Base-by-base conservation (phyloP, 176 grass and related monocot species). In the Oryza coarctata region DNA sequence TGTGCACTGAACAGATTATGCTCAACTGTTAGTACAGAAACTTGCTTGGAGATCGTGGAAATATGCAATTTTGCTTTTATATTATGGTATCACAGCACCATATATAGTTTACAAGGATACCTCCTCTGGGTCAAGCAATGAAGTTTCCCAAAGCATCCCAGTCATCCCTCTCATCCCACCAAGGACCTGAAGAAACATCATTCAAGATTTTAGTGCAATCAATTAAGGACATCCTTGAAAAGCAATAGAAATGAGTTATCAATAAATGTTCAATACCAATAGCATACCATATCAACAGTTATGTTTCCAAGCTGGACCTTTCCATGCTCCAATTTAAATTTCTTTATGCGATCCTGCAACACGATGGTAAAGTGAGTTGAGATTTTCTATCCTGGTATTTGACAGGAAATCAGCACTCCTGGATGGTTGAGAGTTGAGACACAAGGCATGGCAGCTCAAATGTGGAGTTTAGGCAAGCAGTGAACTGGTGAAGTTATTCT, bases 81-180 rank as follows among this genome's bases (percentile, higher is more conserved):
- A 43, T 18, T 77, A 75, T 29, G 29, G 7, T 41, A 77, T 9
- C 33, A 77, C 65, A 65, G 32, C 39, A 86, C 30, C 36, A 58
- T 33, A 33, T 33, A 33, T 43, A 78, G 65, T 80, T 73, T 38
- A 12, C 2, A 83, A 85, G 52, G 45, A 76, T 84, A 99, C 96
- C 96, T 99, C 96, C n/a, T 99, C 96, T 15, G 96, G 85, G 72
- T 99, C 96, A 86, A 99, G 96, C 76, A 99, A 84, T 33, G 96
- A 99, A 78, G 96, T 90, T 86, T 99, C 93, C 93, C 96, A 99
- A n/a, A 99, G 91, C 82, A 99, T 86, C 57, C 96, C 96, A 85
- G 23, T 92, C 96, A 95, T 95, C 88, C 96, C 93, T 84, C 96
- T 95, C 96, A 99, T 99, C 84, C 96, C 96, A 90, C 96, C 93